Evolutionary conservation across 768 basidiomycete species (phyloP), one percentile per base, ranked within the genome.

Genomic region (Agaricus blazei): DNA sequence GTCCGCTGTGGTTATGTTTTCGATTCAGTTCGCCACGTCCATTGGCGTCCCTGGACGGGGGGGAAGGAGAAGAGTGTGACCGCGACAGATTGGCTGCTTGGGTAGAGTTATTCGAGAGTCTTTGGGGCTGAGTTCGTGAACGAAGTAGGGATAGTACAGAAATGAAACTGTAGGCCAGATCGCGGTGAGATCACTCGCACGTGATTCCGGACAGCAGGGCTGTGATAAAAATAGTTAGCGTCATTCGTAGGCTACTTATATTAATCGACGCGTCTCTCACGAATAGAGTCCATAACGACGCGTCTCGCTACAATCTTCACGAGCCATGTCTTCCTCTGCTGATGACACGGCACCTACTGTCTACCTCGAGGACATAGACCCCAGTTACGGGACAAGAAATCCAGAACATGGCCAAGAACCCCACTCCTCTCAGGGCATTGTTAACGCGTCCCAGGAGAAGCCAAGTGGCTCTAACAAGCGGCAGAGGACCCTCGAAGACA

Each of bases 51-150:
- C 71, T 81, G 61, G 79, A 75, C 52, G 86, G 87, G 8, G 86
- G 86, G 27, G 88, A 90, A 0, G 87, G 88, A 1, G 89, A 89
- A 14, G 88, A 88, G 46, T 76, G 76, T 76, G 88, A 88, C 66
- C 85, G 85, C 77, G 85, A 78, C 88, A 89, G 85, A 65, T 81
- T 88, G 82, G 64, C 63, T 42, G 58, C 34, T 19, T 23, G 26
- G 67, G 29, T 51, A 49, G 5, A 19, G 24, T 29, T 31, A 48
- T 28, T 6, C 5, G 34, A 34, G 34, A 34, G 11, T 3, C 34
- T 34, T 19, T 34, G 34, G 8, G 11, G 34, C 34, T 34, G 34
- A 31, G 4, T 31, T 31, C 31, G 5, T 31, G 31, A 34, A 8
- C 7, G 34, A 7, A 43, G 46, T 15, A 41, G 26, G 27, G 29